Base-by-base conservation (phyloP, 768 basidiomycete species). In the Lactarius sp. region DNA sequence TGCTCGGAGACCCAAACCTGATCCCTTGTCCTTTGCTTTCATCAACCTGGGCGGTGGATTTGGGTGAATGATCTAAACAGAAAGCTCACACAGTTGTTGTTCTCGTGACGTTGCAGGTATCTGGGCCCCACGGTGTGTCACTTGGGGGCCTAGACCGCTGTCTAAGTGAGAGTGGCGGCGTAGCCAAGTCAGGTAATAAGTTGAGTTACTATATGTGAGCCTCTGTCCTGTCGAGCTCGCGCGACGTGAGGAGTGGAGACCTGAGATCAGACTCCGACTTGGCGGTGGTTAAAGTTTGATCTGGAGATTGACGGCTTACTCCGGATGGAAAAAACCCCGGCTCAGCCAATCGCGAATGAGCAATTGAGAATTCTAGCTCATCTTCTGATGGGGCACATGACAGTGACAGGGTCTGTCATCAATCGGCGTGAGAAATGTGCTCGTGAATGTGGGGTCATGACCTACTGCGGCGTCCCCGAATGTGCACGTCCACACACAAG, bases 1-100 rank as follows among this genome's bases (percentile, higher is more conserved):
- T 27, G n/a, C 50, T 36, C 63, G 47, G 62, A 54, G 63, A 55
- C 58, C 39, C 36, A 57, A 63, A 52, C 22, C 22, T 14, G 42
- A 12, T 27, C 22, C 22, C 13, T 27, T 31, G 27, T 27, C 27
- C 27, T 27, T 27, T 27, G 27, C 27, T 27, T 27, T 27, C 27
- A 27, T 27, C 27, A 27, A 27, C 27, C 27, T 27, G 27, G 27
- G 27, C 27, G 27, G 27, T 2, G 27, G 27, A 2, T 27, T 27
- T 27, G 27, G 27, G 27, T 27, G 27, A 27, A 27, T 27, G 27
- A 3, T 3, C 27, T 27, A 27, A 27, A 42, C 55, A 13, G 46
- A 33, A 18, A 34, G 33, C 16, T 20, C 44, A 49, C 56, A 36
- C 36, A 14, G 14, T 4, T 58, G 14, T 22, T 31, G 16, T 31